Evolutionary conservation across 108 stramenopile species (phyloP).

Genomic region (Licmophora abbreviata): DNA sequence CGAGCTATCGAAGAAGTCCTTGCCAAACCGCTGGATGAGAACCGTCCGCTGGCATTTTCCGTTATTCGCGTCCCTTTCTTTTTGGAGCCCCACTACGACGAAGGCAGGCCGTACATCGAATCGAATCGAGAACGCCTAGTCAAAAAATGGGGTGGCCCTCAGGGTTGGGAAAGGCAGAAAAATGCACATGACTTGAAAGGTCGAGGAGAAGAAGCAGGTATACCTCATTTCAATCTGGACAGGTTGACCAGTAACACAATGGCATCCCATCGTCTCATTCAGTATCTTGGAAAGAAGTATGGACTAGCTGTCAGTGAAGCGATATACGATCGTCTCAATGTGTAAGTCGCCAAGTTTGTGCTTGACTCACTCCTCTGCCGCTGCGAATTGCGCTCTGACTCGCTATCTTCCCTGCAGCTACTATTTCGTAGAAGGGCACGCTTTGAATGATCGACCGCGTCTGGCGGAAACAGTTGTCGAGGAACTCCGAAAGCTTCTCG

Average conservation of each 20-base stretch:
- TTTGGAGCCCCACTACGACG: slow-evolving; percentile 74
- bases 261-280: slow-evolving; percentile 80
- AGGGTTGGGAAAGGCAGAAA: slow-evolving; percentile 74
- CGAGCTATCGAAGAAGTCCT: slow-evolving; percentile 57
- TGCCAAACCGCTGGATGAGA: slow-evolving; percentile 32
- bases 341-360: slow-evolving; percentile 22
- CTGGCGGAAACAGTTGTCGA: slow-evolving; percentile 44
- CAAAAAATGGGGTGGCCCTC: slow-evolving; percentile 75
- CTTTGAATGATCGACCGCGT: slow-evolving; percentile 39
- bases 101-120: slow-evolving; percentile 58
- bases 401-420: slow-evolving; percentile 24
- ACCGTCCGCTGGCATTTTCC: slow-evolving; percentile 49
- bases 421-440: slow-evolving; percentile 64
- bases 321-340: slow-evolving; percentile 68
- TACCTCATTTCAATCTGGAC: slow-evolving; percentile 81
- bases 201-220: slow-evolving; percentile 67
- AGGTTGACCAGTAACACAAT: slow-evolving; percentile 75
- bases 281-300: slow-evolving; percentile 63
- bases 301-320: slow-evolving; percentile 64
- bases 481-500: slow-evolving; percentile 20
- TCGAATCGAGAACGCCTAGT: slow-evolving; percentile 71
- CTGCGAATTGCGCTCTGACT: background rate
- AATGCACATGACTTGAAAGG: slow-evolving; percentile 67
- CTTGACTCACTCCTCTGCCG: background rate
- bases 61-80: slow-evolving; percentile 82